Percentiles rank a stretch among this genome's conserved stretches.
Conservation (phyloP, 148 eudicot species). For the Amaranthus cruentus region DNA sequence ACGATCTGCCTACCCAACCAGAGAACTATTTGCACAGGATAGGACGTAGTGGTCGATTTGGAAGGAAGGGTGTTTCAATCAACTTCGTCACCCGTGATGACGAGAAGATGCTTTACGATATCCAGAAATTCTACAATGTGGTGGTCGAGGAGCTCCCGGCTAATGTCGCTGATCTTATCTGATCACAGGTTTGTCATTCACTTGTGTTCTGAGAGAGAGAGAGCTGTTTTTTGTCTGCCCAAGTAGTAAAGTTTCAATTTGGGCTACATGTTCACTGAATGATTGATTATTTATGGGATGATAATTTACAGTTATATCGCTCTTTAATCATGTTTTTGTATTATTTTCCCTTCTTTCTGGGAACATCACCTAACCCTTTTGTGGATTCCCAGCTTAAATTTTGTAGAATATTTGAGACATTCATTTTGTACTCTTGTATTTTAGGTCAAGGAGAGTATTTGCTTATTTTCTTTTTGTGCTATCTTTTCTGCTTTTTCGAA, state of each 20-base stretch:
- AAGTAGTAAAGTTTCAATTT: slow-evolving; percentile 19
- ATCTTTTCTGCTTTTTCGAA: neutral
- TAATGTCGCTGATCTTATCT: slow-evolving; percentile 61
- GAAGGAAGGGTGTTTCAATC: slow-evolving; percentile 76
- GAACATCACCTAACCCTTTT: slow-evolving; percentile 11
- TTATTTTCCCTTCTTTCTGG: slow-evolving; percentile 12
- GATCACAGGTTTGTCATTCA: neutral
- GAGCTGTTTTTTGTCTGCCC: slow-evolving; percentile 13
- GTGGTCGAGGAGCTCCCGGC: slow-evolving; percentile 64
- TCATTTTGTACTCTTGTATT: slow-evolving; percentile 9
- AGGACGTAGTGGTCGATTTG: slow-evolving; percentile 72
- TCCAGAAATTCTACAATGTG: slow-evolving; percentile 67
- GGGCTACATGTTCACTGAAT: neutral
- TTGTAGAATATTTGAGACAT: slow-evolving; percentile 24
- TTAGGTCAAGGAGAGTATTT: neutral
- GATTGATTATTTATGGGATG: too few relatives aligned
- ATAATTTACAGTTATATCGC: too few relatives aligned
- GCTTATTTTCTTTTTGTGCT: neutral
- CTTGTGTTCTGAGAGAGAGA: slow-evolving; percentile 13
- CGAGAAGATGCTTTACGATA: slow-evolving; percentile 62
- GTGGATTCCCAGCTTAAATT: slow-evolving; percentile 26
- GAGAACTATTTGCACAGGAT: slow-evolving; percentile 69
- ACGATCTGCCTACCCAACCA: slow-evolving; percentile 62
- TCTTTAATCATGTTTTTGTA: slow-evolving; percentile 1
- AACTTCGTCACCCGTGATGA: slow-evolving; percentile 69